Conservation (phyloP, 2,329 filamentous ascomycete genomes). For the Aureobasidium sp. region DNA sequence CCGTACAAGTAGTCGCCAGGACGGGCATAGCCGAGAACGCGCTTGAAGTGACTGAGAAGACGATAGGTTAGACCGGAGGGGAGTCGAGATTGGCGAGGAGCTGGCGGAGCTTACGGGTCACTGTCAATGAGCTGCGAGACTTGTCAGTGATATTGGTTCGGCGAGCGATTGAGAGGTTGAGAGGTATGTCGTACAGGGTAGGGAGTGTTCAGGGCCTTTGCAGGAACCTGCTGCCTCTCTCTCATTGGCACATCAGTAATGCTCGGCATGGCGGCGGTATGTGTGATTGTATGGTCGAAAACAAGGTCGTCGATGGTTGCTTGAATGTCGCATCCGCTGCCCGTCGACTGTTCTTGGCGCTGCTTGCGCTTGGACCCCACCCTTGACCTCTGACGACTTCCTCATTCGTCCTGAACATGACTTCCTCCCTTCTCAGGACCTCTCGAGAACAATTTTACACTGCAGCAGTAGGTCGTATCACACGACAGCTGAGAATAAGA, state of each 20-base stretch:
- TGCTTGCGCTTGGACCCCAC: not conserved
- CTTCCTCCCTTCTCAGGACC: not conserved
- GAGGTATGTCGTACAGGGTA: constrained; percentile 66
- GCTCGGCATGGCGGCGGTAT: constrained; percentile 13
- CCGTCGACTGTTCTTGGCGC: constrained; percentile 4
- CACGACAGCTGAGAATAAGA: not conserved
- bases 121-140: constrained; percentile 83
- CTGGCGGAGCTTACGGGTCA: constrained; percentile 70
- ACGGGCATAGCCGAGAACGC: constrained; percentile 82
- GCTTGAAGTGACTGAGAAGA: constrained; percentile 69
- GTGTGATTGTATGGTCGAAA: not conserved
- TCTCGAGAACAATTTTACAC: not conserved
- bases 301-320: constrained; percentile 8
- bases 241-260: constrained; percentile 15
- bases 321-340: constrained; percentile 8
- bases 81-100: constrained; percentile 15
- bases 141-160: constrained; percentile 21
- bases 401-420: not conserved
- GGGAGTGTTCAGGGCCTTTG: constrained; percentile 73
- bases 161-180: constrained; percentile 16
- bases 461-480: not conserved
- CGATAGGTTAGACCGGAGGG: constrained; percentile 17
- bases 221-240: constrained; percentile 43
- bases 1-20: constrained; percentile 74
- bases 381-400: not conserved